Evolutionary conservation across 2,329 filamentous ascomycete species (phyloP).

Genomic region (Colletotrichum musae): DNA sequence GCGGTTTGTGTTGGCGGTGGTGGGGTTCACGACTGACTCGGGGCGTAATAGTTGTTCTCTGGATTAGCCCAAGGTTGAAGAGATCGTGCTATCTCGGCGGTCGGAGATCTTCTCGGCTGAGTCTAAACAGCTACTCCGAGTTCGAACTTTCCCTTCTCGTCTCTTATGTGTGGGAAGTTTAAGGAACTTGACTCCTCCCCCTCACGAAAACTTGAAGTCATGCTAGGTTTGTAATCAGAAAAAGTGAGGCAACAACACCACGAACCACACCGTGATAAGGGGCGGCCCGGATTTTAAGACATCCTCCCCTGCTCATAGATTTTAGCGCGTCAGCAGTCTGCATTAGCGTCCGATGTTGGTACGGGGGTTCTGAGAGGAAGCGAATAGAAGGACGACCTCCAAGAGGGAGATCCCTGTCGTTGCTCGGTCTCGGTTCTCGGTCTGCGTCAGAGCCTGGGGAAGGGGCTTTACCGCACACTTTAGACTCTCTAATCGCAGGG

Average conservation of each 20-base stretch:
- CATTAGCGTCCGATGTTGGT: slow-evolving; percentile 34
- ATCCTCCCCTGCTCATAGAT: neutral
- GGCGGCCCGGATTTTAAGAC: slow-evolving; percentile 16
- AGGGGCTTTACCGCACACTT: slow-evolving; percentile 5
- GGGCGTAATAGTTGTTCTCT: neutral
- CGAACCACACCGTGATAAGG: neutral
- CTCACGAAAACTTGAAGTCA: too few species aligned
- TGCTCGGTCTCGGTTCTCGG: slow-evolving; percentile 5
- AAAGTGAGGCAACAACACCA: slow-evolving; percentile 12
- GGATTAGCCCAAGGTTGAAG: neutral
- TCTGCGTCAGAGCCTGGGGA: slow-evolving; percentile 2
- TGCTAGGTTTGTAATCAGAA: slow-evolving; percentile 1
- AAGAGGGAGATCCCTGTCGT: neutral
- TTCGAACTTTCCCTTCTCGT: too few species aligned
- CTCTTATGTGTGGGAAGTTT: too few species aligned
- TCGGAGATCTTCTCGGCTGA: too few species aligned
- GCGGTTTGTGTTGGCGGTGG: neutral
- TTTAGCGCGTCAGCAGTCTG: slow-evolving; percentile 37
- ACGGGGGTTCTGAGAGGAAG: neutral
- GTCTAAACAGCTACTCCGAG: too few species aligned
- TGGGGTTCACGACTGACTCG: slow-evolving; percentile 2
- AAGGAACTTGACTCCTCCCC: too few species aligned
- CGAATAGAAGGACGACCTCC: neutral
- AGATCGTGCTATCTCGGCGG: too few species aligned
- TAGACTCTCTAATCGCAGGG: slow-evolving; percentile 9